phyloP scores from a whole-genome alignment of 2,329 filamentous ascomycete species.

The Thelonectria discophora region DNA sequence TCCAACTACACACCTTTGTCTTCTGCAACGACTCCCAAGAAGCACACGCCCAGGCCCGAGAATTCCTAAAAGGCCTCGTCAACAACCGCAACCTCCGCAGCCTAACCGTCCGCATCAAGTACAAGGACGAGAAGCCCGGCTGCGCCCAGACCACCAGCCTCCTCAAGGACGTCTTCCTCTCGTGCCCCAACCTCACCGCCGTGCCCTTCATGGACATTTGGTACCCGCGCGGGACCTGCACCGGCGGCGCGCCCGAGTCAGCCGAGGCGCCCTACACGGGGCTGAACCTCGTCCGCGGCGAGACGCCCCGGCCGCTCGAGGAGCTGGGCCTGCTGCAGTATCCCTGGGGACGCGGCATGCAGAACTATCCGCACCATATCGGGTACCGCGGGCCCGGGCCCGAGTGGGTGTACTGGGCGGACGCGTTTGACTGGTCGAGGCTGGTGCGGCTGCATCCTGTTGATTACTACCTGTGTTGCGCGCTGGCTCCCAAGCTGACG shows the following conservation, averaged over 20 bases:
- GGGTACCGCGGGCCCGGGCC: conserved; percentile 1
- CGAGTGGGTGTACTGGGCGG: conserved; percentile 10
- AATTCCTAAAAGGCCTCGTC: neutral
- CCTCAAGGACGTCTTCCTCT: conserved; percentile 18
- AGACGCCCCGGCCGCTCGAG: conserved; percentile 11
- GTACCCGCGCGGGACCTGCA: conserved; percentile 5
- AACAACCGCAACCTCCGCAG: conserved; percentile 5
- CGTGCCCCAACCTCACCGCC: conserved; percentile 20
- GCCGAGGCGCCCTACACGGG: neutral
- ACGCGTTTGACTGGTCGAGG: conserved; percentile 20
- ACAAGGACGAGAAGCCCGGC: neutral
- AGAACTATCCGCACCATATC: neutral
- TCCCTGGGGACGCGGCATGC: conserved; percentile 7
- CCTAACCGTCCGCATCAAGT: conserved; percentile 12
- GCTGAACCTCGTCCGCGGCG: conserved; percentile 4
- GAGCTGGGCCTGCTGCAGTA: conserved; percentile 11
- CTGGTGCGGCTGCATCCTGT: conserved; percentile 4
- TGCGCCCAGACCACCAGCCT: conserved; percentile 18
- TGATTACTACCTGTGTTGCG: neutral
- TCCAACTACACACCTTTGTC: conserved; percentile 12
- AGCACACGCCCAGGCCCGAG: conserved; percentile 7
- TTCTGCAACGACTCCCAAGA: conserved; percentile 2
- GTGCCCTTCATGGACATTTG: conserved; percentile 14
- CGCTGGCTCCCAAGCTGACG: conserved; percentile 10
- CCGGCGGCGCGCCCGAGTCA: too few species aligned